phyloP scores from a whole-genome alignment of 495 filamentous ascomycete genomes.

The Penicillium soppii region DNA sequence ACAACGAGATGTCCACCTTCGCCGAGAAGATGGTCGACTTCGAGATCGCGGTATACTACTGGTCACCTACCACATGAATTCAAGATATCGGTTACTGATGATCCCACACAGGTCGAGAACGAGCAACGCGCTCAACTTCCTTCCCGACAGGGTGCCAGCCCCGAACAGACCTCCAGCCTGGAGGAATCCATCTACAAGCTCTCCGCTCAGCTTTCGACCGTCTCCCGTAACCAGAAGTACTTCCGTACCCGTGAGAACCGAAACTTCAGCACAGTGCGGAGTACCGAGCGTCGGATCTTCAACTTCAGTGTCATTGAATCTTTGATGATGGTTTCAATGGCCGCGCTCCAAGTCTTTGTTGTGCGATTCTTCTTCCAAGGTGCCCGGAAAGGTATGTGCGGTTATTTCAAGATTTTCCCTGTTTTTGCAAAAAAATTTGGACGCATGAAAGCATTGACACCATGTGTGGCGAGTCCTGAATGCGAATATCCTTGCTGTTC shows the following conservation, averaged over 20 bases:
- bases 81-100: conserved; percentile 3
- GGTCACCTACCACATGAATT: not conserved
- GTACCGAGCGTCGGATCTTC: conserved; percentile 92
- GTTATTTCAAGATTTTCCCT: not conserved
- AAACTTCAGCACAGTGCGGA: conserved; percentile 96
- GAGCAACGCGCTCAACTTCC: conserved; percentile 80
- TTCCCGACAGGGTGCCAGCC: conserved; percentile 83
- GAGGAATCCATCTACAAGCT: conserved; percentile 97
- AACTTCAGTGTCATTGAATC: conserved; percentile 96
- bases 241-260: conserved; percentile 99
- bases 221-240: conserved; percentile 97
- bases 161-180: conserved; percentile 86
- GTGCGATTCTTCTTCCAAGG: conserved; percentile 99
- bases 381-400: conserved; percentile 64
- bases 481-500: not conserved
- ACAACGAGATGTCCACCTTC: conserved; percentile 97
- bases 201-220: conserved; percentile 90
- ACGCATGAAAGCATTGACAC: not conserved
- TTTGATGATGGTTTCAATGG: conserved; percentile 92
- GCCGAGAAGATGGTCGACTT: conserved; percentile 99
- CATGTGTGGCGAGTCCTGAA: not conserved
- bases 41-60: conserved; percentile 80
- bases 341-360: conserved; percentile 94
- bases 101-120: conserved; percentile 70
- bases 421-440: not conserved